Conservation (phyloP, 1,284 basidiomycete species). For the Irpex rosettiformis region DNA sequence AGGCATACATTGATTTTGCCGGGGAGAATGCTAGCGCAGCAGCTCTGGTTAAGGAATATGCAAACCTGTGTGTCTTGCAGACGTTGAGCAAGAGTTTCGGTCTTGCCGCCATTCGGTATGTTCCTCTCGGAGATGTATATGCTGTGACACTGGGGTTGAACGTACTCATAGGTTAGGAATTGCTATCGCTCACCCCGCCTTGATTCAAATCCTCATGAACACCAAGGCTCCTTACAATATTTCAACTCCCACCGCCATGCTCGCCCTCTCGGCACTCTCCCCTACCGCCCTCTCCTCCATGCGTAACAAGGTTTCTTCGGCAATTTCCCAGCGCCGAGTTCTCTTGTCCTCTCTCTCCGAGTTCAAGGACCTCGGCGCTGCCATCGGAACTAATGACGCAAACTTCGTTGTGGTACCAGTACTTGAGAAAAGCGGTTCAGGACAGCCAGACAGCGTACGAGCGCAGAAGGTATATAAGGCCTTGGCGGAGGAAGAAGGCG, state of each 20-base stretch:
- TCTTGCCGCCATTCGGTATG: conserved; percentile 88
- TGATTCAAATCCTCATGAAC: conserved; percentile 92
- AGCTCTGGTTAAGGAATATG: conserved; percentile 75
- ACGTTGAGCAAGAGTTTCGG: conserved; percentile 97
- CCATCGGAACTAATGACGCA: conserved; percentile 84
- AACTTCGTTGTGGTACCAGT: conserved; percentile 92
- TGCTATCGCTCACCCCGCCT: conserved; percentile 83
- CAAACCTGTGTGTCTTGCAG: conserved; percentile 92
- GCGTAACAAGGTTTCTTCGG: conserved; percentile 59
- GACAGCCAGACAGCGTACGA: conserved; percentile 64
- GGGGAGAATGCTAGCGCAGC: conserved; percentile 61
- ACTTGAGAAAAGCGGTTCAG: conserved; percentile 42
- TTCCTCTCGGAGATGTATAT: not conserved
- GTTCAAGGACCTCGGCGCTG: conserved; percentile 62
- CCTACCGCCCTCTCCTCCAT: conserved; percentile 61
- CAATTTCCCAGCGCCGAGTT: conserved; percentile 56
- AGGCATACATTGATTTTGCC: conserved; percentile 97
- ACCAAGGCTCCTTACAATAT: conserved; percentile 99
- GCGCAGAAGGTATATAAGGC: conserved; percentile 75
- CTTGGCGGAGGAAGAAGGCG: conserved; percentile 81
- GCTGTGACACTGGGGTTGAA: not conserved
- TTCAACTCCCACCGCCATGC: conserved; percentile 83
- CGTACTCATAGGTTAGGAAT: conserved; percentile 69
- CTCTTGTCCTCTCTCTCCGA: conserved; percentile 50
- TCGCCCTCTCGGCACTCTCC: conserved; percentile 75